Percentiles rank a stretch among this genome's conserved stretches.
Conservation (phyloP, 2,329 filamentous ascomycete genomes). For the Metarhizium anisopliae region DNA sequence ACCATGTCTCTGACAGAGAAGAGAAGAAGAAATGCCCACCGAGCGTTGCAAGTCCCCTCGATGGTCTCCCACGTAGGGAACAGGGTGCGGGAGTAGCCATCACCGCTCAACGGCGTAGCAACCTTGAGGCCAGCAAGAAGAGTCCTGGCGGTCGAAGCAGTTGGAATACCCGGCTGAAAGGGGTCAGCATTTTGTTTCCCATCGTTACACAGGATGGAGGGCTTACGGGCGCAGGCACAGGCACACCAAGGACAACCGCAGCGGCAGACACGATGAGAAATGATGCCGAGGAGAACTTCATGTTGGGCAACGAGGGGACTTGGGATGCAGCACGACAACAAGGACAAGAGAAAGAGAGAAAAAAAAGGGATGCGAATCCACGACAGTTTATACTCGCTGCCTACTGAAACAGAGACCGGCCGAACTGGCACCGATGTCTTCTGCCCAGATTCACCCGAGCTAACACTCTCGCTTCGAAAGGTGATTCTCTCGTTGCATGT, state of each 20-base stretch:
- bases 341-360: not conserved
- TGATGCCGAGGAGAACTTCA: not conserved
- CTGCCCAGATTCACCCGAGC: not conserved
- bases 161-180: conserved; percentile 52
- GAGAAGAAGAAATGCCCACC: conserved; percentile 22
- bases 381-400: not conserved
- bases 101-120: conserved; percentile 41
- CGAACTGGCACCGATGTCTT: not conserved
- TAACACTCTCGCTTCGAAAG: not conserved
- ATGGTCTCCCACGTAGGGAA: conserved; percentile 67
- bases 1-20: not conserved
- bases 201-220: not conserved
- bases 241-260: not conserved
- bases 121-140: conserved; percentile 53
- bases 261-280: not conserved
- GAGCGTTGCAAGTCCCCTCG: conserved; percentile 59
- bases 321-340: too few relatives aligned
- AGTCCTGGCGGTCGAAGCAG: conserved; percentile 43
- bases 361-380: not conserved
- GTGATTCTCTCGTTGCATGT: not conserved
- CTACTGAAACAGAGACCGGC: not conserved
- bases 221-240: not conserved
- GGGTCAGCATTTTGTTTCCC: not conserved
- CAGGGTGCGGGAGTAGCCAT: conserved; percentile 53
- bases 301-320: not conserved